phyloP scores from a whole-genome alignment of 345 rosid species.

The Moringa oleifera region DNA sequence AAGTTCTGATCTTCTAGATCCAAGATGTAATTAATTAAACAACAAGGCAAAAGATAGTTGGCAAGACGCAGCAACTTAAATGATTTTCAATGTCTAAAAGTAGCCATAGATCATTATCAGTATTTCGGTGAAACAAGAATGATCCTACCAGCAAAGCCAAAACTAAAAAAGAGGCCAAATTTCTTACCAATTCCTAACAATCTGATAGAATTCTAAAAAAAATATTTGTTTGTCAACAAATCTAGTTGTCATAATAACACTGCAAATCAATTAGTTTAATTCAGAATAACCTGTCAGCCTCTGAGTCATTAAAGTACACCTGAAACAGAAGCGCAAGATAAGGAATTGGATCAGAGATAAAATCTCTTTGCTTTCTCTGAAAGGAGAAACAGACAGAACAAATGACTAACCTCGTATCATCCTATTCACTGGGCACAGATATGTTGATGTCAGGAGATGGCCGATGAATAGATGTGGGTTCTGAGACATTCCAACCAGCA shows the following conservation, averaged over 20 bases:
- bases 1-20: too few species aligned
- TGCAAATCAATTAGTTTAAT: not conserved
- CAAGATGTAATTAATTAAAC: too few species aligned
- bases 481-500: conserved; percentile 29
- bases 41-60: too few species aligned
- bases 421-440: conserved; percentile 35
- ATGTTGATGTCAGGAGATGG: conserved; percentile 50
- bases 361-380: not conserved
- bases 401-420: not conserved
- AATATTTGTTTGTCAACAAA: not conserved
- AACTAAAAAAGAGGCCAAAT: not conserved
- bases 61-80: too few species aligned
- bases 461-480: conserved; percentile 22
- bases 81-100: not conserved
- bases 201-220: not conserved
- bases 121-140: not conserved
- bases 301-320: not conserved
- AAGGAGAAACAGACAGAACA: not conserved
- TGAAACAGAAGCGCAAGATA: too few species aligned
- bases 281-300: not conserved
- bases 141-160: not conserved
- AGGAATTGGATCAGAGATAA: not conserved
- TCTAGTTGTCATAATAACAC: not conserved
- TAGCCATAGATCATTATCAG: not conserved
- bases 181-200: not conserved